Conservation (phyloP, 306 rosid genomes). For the Dalbergia cochinchinensis region DNA sequence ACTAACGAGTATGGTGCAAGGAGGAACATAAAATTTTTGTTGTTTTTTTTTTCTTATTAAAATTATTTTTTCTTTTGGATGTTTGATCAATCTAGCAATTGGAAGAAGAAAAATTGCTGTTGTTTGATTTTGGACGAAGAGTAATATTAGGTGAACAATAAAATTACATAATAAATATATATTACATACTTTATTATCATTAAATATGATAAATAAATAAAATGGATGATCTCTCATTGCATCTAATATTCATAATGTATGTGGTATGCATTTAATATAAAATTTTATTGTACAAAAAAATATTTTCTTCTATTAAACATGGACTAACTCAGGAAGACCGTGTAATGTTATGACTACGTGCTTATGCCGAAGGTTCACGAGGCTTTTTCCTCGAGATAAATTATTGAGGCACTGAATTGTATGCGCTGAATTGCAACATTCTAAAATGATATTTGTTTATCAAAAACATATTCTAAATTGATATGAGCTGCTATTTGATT, state of each 20-base stretch:
- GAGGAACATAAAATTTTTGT: slow-evolving; percentile 32
- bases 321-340: slow-evolving; percentile 8
- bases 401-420: neutral
- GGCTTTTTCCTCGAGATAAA: neutral
- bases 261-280: too few relatives aligned
- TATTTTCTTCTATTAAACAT: slow-evolving; percentile 31
- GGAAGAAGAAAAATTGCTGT: slow-evolving; percentile 37
- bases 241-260: too few relatives aligned
- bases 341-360: neutral
- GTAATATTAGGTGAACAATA: too few relatives aligned
- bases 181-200: too few relatives aligned
- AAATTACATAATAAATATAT: too few relatives aligned
- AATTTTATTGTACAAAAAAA: too few relatives aligned
- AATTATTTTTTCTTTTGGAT: neutral
- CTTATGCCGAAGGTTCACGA: neutral
- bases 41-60: neutral
- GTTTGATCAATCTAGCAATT: slow-evolving; percentile 7
- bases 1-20: slow-evolving; percentile 19
- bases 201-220: too few relatives aligned
- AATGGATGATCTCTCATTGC: too few relatives aligned
- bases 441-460: neutral
- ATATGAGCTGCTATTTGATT: neutral
- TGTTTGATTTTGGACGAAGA: slow-evolving; percentile 48
- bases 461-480: neutral
- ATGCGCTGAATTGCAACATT: neutral